Conservation (phyloP, 371 early-diverging fungal genomes). For the Mortierella sp. region DNA sequence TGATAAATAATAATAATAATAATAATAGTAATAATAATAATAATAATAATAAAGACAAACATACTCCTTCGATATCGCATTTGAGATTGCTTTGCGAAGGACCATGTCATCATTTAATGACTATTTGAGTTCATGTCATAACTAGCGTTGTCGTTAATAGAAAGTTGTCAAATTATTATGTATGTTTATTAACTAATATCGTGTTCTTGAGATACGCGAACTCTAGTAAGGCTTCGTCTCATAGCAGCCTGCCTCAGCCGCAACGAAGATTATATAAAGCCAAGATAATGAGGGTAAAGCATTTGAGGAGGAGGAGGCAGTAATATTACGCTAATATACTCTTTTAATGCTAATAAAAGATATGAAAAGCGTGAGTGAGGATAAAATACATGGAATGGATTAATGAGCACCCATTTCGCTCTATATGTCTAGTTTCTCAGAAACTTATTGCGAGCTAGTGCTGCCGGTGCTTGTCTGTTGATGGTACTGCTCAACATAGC, state of each 20-base stretch:
- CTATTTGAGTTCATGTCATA: background rate
- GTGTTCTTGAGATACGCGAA: background rate
- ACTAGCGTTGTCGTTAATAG: background rate
- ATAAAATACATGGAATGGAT: background rate
- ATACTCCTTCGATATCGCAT: too few relatives aligned
- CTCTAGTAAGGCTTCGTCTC: background rate
- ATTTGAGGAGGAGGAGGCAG: too few relatives aligned
- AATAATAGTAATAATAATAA: too few relatives aligned
- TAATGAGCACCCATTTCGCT: background rate
- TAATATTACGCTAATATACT: background rate
- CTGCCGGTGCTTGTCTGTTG: conserved; percentile 36
- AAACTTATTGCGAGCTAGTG: conserved; percentile 2
- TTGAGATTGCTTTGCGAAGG: too few relatives aligned
- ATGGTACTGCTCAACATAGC: conserved; percentile 53
- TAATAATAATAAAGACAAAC: too few relatives aligned
- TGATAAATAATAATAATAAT: too few relatives aligned
- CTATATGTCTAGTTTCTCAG: background rate
- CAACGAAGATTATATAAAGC: background rate
- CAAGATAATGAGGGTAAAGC: background rate
- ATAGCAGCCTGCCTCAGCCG: too few relatives aligned
- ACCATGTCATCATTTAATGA: background rate
- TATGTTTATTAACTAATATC: background rate
- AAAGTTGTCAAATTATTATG: background rate
- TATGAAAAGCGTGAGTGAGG: background rate
- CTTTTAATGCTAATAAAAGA: background rate